Base-by-base conservation (phyloP, 2,329 filamentous ascomycete species). In the Aspergillus costaricaensis region DNA sequence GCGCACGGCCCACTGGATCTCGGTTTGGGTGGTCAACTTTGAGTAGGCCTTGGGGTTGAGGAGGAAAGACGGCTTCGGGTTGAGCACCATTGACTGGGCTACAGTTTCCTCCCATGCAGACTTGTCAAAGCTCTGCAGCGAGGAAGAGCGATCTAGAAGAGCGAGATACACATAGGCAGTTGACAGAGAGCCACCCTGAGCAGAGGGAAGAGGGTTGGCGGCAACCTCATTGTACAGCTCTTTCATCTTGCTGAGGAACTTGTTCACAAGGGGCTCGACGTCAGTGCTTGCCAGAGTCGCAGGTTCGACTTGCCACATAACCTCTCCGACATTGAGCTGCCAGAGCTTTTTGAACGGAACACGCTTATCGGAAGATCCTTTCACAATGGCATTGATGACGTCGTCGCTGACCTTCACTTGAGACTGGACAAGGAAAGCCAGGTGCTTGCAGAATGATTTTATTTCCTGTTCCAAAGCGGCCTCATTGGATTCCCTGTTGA, bases 401-500 rank as follows among this genome's bases (percentile, higher is more conserved):
- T 86, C 74, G 67, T 90, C 90, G 10, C 90, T 86, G 15, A 92
- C 72, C 38, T 87, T 82, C 1, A 82, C 75, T 23, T 81, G 84
- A 27, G 86, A 81, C n/a, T 83, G 76, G 15, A 97, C 72, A 39
- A 90, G 81, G 69, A 84, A 85, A 10, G 80, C 78, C 36, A 89
- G 78, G 68, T 91, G 89, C 61, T 85, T 84, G 56, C 86, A 83
- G 58, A 98, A 82, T 4, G 91, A 85, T 36, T 83, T 82, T 6
- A 92, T 87, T 74, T 96, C 92, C 9, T 91, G 88, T 44, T 86
- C 83, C 25, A 96, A 80, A 44, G 93, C 93, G 38, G 83, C 80
- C 75, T 99, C 95, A 68, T 96, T 98, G 7, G 92, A 88, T 77
- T 99, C 95, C 71, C 97, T 96, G 6, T 85, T 79, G 17, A 90